Percentiles rank a stretch among this genome's conserved stretches.
Evolutionary conservation across 257 asterid species (phyloP).

Genomic region (Gentiana macrophylla): DNA sequence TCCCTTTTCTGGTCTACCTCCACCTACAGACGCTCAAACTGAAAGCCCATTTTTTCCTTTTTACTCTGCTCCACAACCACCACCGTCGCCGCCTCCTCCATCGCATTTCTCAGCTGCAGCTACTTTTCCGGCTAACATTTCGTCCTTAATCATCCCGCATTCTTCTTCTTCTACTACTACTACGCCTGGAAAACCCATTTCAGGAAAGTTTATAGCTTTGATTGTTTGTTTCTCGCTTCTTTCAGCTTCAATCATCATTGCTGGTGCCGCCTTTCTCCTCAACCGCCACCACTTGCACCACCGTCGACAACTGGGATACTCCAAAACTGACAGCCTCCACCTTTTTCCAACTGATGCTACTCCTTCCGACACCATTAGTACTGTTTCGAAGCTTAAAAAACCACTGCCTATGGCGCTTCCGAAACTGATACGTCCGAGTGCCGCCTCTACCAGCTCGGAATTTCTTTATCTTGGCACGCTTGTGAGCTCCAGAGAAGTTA

Average conservation of each 20-base stretch:
- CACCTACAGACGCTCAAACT: constrained; percentile 17
- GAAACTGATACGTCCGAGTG: constrained; percentile 30
- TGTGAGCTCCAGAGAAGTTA: constrained; percentile 43
- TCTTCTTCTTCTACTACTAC: constrained; percentile 28
- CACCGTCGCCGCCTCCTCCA: constrained; percentile 28
- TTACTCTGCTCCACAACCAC: constrained; percentile 49
- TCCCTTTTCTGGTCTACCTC: constrained; percentile 51
- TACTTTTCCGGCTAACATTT: constrained; percentile 78
- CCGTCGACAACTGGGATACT: constrained; percentile 15
- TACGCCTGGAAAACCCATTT: constrained; percentile 28
- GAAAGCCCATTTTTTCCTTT: constrained; percentile 53
- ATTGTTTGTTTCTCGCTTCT: constrained; percentile 36
- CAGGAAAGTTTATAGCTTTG: constrained; percentile 44
- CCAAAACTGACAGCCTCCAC: constrained; percentile 48
- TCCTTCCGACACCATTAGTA: constrained; percentile 34
- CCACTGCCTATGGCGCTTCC: constrained; percentile 32
- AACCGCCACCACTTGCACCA: constrained; percentile 29
- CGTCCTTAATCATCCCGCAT: constrained; percentile 72
- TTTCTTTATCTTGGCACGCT: constrained; percentile 73
- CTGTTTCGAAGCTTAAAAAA: constrained; percentile 17
- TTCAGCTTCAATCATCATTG: constrained; percentile 16
- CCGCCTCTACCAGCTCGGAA: constrained; percentile 57
- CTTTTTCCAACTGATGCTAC: constrained; percentile 51
- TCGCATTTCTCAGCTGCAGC: constrained; percentile 26
- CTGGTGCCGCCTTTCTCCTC: constrained; percentile 34